These are phyloP conservation scores for Poronia punctata DNA, from an alignment of 495 filamentous ascomycete genomes.

Conservation along the genomic window DNA sequence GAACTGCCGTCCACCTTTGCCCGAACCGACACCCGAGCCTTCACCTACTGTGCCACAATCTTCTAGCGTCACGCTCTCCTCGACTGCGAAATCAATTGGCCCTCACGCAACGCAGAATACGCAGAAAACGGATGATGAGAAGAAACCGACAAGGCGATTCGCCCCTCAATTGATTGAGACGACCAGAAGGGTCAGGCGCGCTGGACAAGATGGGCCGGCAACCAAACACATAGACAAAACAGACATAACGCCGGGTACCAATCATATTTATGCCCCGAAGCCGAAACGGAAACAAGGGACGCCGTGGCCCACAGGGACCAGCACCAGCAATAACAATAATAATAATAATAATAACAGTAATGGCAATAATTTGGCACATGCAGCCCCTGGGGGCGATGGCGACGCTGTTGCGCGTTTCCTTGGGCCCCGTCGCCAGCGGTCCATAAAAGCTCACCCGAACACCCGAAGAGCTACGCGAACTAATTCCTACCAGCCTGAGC, in stretches of 20 bases:
- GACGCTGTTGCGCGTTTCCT: constrained; percentile 11
- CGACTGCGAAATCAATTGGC: constrained; percentile 3
- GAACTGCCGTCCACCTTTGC: constrained; percentile 25
- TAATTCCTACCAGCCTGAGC: constrained; percentile 32
- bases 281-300: constrained; percentile 29
- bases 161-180: constrained; percentile 63
- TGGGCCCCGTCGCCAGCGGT: constrained; percentile 25
- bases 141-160: constrained; percentile 42
- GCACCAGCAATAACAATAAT: too few species aligned
- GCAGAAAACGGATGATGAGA: constrained; percentile 9
- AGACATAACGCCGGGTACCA: constrained; percentile 51
- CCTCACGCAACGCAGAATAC: constrained; percentile 22
- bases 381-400: constrained; percentile 12
- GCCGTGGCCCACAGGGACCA: constrained; percentile 11
- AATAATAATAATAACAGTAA: too few species aligned
- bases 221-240: constrained; percentile 48
- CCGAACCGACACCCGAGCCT: constrained; percentile 45
- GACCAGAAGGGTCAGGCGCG: constrained; percentile 49
- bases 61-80: constrained; percentile 10
- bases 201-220: constrained; percentile 44
- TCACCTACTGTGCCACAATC: constrained; percentile 36
- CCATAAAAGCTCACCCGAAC: constrained; percentile 33
- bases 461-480: constrained; percentile 31
- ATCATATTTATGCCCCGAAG: constrained; percentile 47
- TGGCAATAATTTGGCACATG: constrained; percentile 16